Evolutionary conservation across 805 yeast species (phyloP).

Genomic region (Ogataea paradorogensis): DNA sequence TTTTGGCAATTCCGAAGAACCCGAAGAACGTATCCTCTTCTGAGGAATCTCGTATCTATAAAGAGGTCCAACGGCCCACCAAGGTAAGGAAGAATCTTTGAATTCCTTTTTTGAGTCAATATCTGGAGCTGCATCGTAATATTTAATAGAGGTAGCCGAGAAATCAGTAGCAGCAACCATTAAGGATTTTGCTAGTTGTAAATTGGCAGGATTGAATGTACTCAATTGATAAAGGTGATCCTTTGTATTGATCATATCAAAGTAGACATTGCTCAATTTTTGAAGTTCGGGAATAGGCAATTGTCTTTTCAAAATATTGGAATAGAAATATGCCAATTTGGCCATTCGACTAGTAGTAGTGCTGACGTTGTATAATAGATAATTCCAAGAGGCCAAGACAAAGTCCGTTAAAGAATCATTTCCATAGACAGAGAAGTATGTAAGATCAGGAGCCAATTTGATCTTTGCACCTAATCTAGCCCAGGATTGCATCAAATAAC

Average conservation of each 20-base stretch:
- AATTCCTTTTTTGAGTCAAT: conserved; percentile 11
- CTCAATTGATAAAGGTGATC: conserved; percentile 29
- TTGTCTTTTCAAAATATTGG: conserved; percentile 14
- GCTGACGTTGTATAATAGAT: conserved; percentile 28
- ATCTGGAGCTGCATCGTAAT: conserved; percentile 9
- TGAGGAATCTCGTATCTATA: conserved; percentile 20
- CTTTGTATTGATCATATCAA: conserved; percentile 28
- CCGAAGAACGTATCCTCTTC: conserved; percentile 12
- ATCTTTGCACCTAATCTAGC: conserved; percentile 35
- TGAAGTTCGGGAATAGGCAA: conserved; percentile 28
- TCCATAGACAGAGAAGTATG: conserved; percentile 30
- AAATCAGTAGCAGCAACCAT: conserved; percentile 30
- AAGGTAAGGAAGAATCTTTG: conserved; percentile 29
- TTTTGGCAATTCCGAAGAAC: conserved; percentile 6
- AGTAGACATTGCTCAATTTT: conserved; percentile 30
- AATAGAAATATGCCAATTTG: conserved; percentile 19
- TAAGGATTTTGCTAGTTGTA: conserved; percentile 27
- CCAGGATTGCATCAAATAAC: conserved; percentile 34
- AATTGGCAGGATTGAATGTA: conserved; percentile 25
- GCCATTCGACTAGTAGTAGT: conserved; percentile 23
- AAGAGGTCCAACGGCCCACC: conserved; percentile 27
- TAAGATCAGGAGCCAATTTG: conserved; percentile 25
- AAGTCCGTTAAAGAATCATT: conserved; percentile 27
- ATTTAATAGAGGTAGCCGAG: conserved; percentile 18
- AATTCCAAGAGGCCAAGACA: conserved; percentile 35